Conservation (phyloP, 2,329 filamentous ascomycete species). For the Phyllosticta citriasiana region DNA sequence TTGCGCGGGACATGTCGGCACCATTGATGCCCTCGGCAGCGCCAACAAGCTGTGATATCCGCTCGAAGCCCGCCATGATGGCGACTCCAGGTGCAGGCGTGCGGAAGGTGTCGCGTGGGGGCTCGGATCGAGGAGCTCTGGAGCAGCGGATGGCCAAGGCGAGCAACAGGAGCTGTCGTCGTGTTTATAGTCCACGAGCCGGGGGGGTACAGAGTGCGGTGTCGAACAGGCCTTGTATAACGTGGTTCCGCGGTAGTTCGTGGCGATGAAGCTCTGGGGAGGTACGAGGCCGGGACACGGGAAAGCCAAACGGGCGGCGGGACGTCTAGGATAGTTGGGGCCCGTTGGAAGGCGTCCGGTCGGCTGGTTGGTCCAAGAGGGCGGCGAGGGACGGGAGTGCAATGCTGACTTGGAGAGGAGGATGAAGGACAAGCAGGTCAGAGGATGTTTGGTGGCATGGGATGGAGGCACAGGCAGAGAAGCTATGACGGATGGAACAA, state of each 20-base stretch:
- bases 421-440: background rate
- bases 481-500: constrained; percentile 9
- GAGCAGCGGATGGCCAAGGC: background rate
- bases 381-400: background rate
- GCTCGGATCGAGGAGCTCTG: background rate
- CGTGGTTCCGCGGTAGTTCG: constrained; percentile 3
- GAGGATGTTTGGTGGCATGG: background rate
- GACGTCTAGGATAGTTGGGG: background rate
- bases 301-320: constrained; percentile 1
- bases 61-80: constrained; percentile 28
- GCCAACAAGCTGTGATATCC: constrained; percentile 33
- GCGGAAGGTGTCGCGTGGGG: constrained; percentile 4
- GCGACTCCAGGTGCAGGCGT: background rate
- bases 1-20: constrained; percentile 72
- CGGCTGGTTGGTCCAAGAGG: background rate
- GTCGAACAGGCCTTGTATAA: background rate
- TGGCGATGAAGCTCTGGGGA: constrained; percentile 3
- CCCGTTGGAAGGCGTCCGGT: background rate
- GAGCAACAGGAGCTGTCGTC: background rate
- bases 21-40: constrained; percentile 24
- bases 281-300: background rate
- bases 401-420: background rate
- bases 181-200: background rate
- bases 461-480: constrained; percentile 4
- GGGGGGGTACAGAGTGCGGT: background rate